Percentiles rank a stretch among this genome's conserved stretches.
Evolutionary conservation across 2,329 filamentous ascomycete species (phyloP).

Genomic region (Epichloe coenophiala): DNA sequence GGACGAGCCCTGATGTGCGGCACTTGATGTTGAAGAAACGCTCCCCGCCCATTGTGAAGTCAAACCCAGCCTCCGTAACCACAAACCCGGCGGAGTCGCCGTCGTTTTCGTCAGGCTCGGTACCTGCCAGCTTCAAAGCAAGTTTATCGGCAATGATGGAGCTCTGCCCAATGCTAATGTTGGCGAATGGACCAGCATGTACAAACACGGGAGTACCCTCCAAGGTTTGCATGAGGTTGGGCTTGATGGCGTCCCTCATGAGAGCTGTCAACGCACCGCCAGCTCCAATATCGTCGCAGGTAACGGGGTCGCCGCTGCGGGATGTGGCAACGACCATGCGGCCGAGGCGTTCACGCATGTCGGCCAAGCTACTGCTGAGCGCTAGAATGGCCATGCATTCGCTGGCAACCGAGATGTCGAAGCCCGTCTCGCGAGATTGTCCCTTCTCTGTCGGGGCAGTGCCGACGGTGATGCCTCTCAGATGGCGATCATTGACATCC

Average conservation of each 20-base stretch:
- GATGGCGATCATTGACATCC: slow-evolving; percentile 92
- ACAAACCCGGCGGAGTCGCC: slow-evolving; percentile 78
- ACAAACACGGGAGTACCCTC: slow-evolving; percentile 97
- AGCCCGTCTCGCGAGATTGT: slow-evolving; percentile 75
- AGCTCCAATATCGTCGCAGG: slow-evolving; percentile 87
- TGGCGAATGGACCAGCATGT: slow-evolving; percentile 93
- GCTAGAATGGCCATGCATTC: slow-evolving; percentile 98
- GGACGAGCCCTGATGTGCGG: slow-evolving; percentile 79
- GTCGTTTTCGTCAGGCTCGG: slow-evolving; percentile 80
- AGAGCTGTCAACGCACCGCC: slow-evolving; percentile 85
- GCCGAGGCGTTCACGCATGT: slow-evolving; percentile 87
- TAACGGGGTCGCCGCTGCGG: slow-evolving; percentile 73
- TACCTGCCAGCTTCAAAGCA: slow-evolving; percentile 88
- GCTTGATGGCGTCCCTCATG: slow-evolving; percentile 98
- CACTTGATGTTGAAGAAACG: slow-evolving; percentile 99
- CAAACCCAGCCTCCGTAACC: slow-evolving; percentile 93
- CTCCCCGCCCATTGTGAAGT: slow-evolving; percentile 99
- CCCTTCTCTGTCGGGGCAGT: slow-evolving; percentile 85
- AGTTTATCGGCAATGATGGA: slow-evolving; percentile 92
- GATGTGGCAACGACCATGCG: slow-evolving; percentile 93
- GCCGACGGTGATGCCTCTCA: slow-evolving; percentile 80
- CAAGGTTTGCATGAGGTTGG: slow-evolving; percentile 95
- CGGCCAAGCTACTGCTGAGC: slow-evolving; percentile 71
- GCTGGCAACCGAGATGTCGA: slow-evolving; percentile 94
- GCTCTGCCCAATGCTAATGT: slow-evolving; percentile 95